Percentiles rank a stretch among this genome's conserved stretches.
Conservation (phyloP, 768 basidiomycete species). For the Psilocybe sp. region DNA sequence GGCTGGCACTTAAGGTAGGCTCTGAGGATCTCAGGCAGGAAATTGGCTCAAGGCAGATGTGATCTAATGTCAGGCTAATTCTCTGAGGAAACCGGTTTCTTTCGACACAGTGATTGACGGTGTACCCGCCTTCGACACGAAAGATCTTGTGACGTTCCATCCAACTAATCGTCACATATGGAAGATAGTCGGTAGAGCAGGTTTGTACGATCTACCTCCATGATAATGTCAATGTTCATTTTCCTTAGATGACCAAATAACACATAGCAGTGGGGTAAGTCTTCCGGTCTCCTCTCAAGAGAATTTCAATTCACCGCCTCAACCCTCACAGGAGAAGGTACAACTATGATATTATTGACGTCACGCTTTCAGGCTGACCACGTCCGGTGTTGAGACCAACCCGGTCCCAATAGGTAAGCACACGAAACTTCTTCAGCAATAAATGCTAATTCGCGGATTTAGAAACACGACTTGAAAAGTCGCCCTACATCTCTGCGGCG, state of each 20-base stretch:
- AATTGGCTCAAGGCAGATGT: neutral
- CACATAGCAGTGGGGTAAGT: constrained; percentile 6
- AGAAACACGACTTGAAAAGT: too few relatives aligned
- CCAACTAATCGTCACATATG: constrained; percentile 2
- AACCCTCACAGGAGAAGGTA: constrained; percentile 3
- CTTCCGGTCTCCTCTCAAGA: neutral
- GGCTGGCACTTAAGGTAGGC: constrained; percentile 3
- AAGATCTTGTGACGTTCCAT: constrained; percentile 1
- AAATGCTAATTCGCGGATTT: too few relatives aligned
- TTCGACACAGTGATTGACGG: neutral
- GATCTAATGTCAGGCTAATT: neutral
- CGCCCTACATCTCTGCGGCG: too few relatives aligned
- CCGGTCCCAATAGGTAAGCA: constrained; percentile 2
- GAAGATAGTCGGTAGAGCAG: constrained; percentile 3
- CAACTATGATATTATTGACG: neutral
- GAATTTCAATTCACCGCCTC: neutral
- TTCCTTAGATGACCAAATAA: constrained; percentile 3
- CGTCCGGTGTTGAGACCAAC: constrained; percentile 1
- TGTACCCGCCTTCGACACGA: constrained; percentile 2
- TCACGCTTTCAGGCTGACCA: neutral
- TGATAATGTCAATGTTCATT: neutral
- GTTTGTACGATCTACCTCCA: neutral
- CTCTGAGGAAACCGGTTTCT: constrained; percentile 3
- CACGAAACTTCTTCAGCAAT: too few relatives aligned
- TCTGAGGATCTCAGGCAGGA: too few relatives aligned